These are phyloP conservation scores for Aspergillus sp. DNA, from an alignment of 2,329 filamentous ascomycete genomes.

Conservation along the genomic window DNA sequence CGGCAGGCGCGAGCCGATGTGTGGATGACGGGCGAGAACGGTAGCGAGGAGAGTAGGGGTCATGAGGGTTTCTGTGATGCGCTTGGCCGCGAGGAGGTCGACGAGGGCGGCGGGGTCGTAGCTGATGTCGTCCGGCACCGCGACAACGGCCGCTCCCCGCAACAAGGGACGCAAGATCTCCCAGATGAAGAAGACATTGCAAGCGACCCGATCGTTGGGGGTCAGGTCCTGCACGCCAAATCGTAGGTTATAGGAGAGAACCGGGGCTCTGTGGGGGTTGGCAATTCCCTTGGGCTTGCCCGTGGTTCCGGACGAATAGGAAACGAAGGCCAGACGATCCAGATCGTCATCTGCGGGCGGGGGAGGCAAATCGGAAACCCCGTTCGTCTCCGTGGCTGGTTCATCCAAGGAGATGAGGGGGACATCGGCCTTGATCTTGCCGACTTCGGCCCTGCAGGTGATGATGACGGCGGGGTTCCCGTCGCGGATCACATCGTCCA, in stretches of 20 bases:
- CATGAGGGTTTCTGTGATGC: conserved; percentile 79
- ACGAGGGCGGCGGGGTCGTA: conserved; percentile 76
- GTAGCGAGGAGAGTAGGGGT: conserved; percentile 77
- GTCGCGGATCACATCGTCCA: conserved; percentile 77
- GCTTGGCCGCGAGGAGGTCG: conserved; percentile 65
- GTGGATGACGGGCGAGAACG: conserved; percentile 68
- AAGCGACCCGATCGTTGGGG: conserved; percentile 77
- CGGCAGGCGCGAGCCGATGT: conserved; percentile 65
- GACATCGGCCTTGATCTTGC: conserved; percentile 62
- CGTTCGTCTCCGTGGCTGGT: conserved; percentile 32
- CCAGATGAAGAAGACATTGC: conserved; percentile 87
- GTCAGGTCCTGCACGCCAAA: conserved; percentile 69
- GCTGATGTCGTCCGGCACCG: conserved; percentile 73
- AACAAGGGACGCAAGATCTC: conserved; percentile 77
- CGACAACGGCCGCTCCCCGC: conserved; percentile 73
- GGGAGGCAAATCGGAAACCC: conserved; percentile 48
- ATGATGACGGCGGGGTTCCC: conserved; percentile 70
- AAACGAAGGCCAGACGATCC: conserved; percentile 76
- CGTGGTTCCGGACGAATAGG: conserved; percentile 76
- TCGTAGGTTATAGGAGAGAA: conserved; percentile 72
- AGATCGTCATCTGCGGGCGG: conserved; percentile 67
- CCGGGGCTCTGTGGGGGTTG: conserved; percentile 73
- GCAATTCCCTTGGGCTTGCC: conserved; percentile 81
- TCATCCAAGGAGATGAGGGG: conserved; percentile 68
- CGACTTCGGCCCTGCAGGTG: conserved; percentile 65